These are phyloP conservation scores for Fraxinus greggii DNA, from an alignment of 305 asterid species.

Conservation along the genomic window DNA sequence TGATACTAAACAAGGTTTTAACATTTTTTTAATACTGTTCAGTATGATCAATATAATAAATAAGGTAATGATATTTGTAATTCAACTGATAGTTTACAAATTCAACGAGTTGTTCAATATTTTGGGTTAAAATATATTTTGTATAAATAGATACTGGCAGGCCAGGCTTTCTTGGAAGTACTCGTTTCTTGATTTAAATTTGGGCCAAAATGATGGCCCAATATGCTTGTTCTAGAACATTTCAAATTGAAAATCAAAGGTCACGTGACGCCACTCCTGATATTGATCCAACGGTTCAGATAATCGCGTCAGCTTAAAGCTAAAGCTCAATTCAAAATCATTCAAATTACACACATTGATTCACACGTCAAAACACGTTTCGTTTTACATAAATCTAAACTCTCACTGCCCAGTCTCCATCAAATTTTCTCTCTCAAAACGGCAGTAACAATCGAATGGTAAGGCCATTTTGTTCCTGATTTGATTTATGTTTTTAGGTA, in stretches of 20 bases:
- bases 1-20: not conserved
- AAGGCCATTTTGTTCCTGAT: not conserved
- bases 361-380: not conserved
- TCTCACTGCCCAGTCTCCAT: not conserved
- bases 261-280: conserved; percentile 16
- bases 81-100: too few species aligned
- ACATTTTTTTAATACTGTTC: not conserved
- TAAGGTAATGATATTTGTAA: too few species aligned
- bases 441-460: conserved; percentile 31
- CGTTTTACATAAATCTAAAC: not conserved
- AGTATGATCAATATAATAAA: too few species aligned
- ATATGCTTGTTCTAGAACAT: conserved; percentile 14
- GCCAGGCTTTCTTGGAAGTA: not conserved
- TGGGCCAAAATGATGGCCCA: conserved; percentile 7
- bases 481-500: not conserved
- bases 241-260: conserved; percentile 11
- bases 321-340: conserved; percentile 30
- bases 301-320: conserved; percentile 46
- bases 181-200: not conserved
- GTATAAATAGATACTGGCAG: not conserved
- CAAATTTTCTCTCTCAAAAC: not conserved
- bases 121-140: too few species aligned
- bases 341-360: conserved; percentile 7
- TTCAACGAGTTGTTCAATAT: too few species aligned
- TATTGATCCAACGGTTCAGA: conserved; percentile 43